Conservation (phyloP, 169 alveolate genomes). For the Cryptosporidium xiaoi region DNA sequence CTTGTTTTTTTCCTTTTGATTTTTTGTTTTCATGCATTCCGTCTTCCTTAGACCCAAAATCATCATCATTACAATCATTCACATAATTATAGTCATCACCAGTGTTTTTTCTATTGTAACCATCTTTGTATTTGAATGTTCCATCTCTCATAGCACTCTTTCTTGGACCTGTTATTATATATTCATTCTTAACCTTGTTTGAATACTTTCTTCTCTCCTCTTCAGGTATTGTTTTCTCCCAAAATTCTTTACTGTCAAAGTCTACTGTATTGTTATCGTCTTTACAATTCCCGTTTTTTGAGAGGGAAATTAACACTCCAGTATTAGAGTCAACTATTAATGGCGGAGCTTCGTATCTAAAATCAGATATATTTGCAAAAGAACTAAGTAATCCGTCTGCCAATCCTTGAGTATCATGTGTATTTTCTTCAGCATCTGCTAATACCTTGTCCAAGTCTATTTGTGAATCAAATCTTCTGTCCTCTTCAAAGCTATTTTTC, state of each 20-base stretch:
- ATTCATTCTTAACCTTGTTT: constrained; percentile 83
- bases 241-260: constrained; percentile 87
- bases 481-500: constrained; percentile 9
- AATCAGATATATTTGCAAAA: constrained; percentile 89
- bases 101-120: constrained; percentile 17
- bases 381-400: constrained; percentile 90
- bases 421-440: constrained; percentile 89
- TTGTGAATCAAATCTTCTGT: constrained; percentile 78
- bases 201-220: constrained; percentile 87
- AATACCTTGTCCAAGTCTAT: constrained; percentile 89
- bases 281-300: constrained; percentile 31
- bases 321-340: constrained; percentile 65
- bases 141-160: constrained; percentile 84
- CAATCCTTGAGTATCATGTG: constrained; percentile 82
- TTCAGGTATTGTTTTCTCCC: constrained; percentile 90
- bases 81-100: constrained; percentile 6
- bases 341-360: constrained; percentile 90
- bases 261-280: constrained; percentile 76
- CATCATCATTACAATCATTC: background rate
- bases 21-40: constrained; percentile 29
- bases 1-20: background rate
- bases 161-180: constrained; percentile 88
- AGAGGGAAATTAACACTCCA: constrained; percentile 39
- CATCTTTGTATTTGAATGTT: constrained; percentile 25
- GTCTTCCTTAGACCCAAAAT: background rate